These are phyloP conservation scores for Mallotus repandus DNA, from an alignment of 441 rosid genomes.

Conservation along the genomic window DNA sequence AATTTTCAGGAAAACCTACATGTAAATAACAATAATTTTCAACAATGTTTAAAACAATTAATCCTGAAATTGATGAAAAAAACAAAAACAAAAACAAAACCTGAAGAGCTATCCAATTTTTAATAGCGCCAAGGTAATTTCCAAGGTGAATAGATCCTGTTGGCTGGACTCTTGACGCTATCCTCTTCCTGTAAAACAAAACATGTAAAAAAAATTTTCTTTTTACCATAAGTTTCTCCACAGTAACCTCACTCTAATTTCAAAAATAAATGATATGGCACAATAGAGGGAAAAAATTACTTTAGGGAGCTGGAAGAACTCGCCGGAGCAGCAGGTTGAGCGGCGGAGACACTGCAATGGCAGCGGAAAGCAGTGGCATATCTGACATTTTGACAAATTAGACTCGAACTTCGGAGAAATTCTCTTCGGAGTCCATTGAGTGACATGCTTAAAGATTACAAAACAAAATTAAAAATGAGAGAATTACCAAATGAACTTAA, in stretches of 20 bases:
- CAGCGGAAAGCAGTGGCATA: constrained; percentile 37
- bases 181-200: constrained; percentile 54
- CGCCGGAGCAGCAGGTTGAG: constrained; percentile 40
- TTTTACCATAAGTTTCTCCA: not conserved
- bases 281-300: constrained; percentile 24
- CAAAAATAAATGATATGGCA: not conserved
- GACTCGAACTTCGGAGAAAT: constrained; percentile 14
- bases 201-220: not conserved
- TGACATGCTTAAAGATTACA: constrained; percentile 28
- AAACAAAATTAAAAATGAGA: not conserved
- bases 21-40: no score
- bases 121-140: constrained; percentile 90
- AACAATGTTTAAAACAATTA: not conserved
- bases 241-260: not conserved
- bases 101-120: constrained; percentile 91
- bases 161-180: constrained; percentile 94
- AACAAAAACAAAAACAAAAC: no score
- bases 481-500: not conserved
- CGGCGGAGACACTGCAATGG: constrained; percentile 45
- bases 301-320: constrained; percentile 42
- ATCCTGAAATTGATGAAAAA: not conserved
- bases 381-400: constrained; percentile 22
- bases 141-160: constrained; percentile 90
- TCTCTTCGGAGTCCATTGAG: constrained; percentile 22
- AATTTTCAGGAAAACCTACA: no score